These are phyloP conservation scores for Drechslerella coelobrocha DNA, from an alignment of 2,329 filamentous ascomycete genomes.

Conservation along the genomic window DNA sequence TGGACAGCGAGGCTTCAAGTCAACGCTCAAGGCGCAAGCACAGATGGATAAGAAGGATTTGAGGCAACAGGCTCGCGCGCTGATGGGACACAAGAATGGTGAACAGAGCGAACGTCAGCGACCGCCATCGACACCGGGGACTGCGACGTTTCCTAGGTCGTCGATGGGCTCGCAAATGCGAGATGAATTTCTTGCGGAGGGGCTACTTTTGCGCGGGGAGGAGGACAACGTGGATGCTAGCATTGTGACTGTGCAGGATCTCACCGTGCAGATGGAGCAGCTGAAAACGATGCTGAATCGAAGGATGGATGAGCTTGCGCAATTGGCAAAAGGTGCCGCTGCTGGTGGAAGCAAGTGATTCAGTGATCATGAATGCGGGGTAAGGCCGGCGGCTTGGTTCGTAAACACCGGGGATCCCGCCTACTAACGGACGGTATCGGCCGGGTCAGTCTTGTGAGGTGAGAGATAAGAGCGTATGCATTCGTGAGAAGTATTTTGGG, in stretches of 20 bases:
- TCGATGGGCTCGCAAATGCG: slow-evolving; percentile 3
- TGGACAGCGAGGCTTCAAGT: slow-evolving; percentile 20
- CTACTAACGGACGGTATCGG: no score
- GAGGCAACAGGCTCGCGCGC: slow-evolving; percentile 21
- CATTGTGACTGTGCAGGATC: slow-evolving; percentile 32
- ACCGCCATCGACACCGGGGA: slow-evolving; percentile 38
- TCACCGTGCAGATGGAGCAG: slow-evolving; percentile 43
- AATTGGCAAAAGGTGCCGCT: slow-evolving; percentile 4
- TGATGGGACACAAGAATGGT: slow-evolving; percentile 28
- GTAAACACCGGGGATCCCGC: no score
- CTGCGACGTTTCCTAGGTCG: slow-evolving; percentile 13
- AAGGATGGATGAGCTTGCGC: slow-evolving; percentile 38
- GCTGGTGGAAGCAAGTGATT: not conserved
- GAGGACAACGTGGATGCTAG: slow-evolving; percentile 30
- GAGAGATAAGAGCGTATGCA: no score
- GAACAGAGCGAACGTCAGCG: slow-evolving; percentile 7
- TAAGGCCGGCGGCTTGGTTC: not conserved
- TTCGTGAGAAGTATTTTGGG: no score
- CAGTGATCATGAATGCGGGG: not conserved
- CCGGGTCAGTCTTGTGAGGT: no score
- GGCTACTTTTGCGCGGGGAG: slow-evolving; percentile 11
- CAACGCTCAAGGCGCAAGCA: slow-evolving; percentile 9
- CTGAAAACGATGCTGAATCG: slow-evolving; percentile 33
- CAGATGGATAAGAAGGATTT: slow-evolving; percentile 27
- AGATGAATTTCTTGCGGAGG: not conserved